Conservation (phyloP, 495 filamentous ascomycete species). For the Neurospora sp. region DNA sequence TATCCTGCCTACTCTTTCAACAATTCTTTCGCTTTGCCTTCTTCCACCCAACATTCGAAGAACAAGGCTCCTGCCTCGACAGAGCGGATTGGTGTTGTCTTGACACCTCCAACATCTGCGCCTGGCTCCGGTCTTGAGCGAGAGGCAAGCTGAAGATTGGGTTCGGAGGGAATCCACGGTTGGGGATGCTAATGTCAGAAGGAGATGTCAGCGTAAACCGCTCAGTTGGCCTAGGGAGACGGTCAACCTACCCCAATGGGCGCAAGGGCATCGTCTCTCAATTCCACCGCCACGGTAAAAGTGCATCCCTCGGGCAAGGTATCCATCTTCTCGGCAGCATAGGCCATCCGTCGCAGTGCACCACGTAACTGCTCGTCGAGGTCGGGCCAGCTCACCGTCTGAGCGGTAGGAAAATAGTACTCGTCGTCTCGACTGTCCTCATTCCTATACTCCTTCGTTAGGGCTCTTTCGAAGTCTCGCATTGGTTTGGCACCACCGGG, state of each 20-base stretch:
- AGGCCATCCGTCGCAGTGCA: conserved; percentile 40
- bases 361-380: conserved; percentile 41
- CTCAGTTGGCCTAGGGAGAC: background rate
- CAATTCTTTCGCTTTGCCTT: conserved; percentile 30
- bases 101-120: conserved; percentile 35
- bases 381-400: conserved; percentile 26
- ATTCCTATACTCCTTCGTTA: background rate
- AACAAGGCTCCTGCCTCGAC: conserved; percentile 55
- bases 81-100: conserved; percentile 44
- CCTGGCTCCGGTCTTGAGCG: conserved; percentile 23
- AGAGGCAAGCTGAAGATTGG: conserved; percentile 34
- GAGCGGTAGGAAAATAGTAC: background rate
- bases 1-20: background rate
- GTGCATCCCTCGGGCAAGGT: conserved; percentile 66
- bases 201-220: background rate
- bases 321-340: conserved; percentile 48
- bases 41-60: conserved; percentile 62
- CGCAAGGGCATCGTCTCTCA: conserved; percentile 60
- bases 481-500: conserved; percentile 17
- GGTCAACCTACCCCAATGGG: conserved; percentile 54
- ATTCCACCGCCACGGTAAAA: conserved; percentile 80
- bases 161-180: conserved; percentile 55
- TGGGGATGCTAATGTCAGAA: conserved; percentile 44
- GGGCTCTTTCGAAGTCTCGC: conserved; percentile 14
- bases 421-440: conserved; percentile 8